Conservation (phyloP, 2,329 filamentous ascomycete species). For the Arthrobotrys iridis region DNA sequence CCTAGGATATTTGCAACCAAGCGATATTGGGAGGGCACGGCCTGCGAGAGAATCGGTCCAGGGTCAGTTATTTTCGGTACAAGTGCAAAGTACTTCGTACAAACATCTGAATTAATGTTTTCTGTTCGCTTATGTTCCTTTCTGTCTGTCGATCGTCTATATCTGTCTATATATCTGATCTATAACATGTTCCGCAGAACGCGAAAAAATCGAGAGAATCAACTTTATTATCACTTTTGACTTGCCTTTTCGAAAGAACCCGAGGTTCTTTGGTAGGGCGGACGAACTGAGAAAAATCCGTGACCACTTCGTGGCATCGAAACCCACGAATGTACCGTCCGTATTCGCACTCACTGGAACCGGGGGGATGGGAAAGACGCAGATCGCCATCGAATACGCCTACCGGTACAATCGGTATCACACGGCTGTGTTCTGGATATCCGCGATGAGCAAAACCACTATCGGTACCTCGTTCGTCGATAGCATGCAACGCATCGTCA, state of each 20-base stretch:
- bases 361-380: too few species aligned
- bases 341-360: constrained; percentile 14
- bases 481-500: constrained; percentile 28
- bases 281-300: neutral
- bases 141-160: too few species aligned
- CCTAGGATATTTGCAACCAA: constrained; percentile 9
- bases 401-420: constrained; percentile 34
- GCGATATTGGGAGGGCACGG: neutral
- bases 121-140: too few species aligned
- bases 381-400: constrained; percentile 13
- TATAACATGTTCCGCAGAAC: neutral
- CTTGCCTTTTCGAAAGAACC: neutral
- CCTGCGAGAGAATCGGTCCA: neutral
- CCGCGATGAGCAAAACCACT: neutral
- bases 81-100: neutral
- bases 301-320: neutral
- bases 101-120: too few species aligned
- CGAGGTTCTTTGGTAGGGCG: neutral
- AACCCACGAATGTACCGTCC: neutral
- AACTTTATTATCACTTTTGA: constrained; percentile 6
- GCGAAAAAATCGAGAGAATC: neutral
- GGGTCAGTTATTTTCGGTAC: neutral
- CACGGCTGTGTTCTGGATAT: constrained; percentile 57
- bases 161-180: neutral
- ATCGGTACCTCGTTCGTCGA: constrained; percentile 4